Base-by-base conservation (phyloP, 129 eudicot species). In the Helianthus annuus region DNA sequence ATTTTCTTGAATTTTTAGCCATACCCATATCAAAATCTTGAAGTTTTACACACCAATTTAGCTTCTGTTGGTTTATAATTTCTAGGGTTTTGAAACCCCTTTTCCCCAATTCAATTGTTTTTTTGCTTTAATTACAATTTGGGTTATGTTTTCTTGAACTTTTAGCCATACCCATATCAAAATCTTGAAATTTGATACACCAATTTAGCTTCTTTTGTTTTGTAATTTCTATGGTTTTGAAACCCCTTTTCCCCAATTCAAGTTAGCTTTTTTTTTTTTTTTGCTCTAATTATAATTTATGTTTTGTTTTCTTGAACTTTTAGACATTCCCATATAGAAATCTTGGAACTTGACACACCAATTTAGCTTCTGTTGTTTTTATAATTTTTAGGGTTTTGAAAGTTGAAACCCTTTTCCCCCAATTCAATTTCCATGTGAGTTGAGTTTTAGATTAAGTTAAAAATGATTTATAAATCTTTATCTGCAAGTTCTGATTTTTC, bases 391-490 rank as follows among this genome's bases (percentile, higher is more conserved):
- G 7, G 46, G 10, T 42, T 6, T 42, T 42, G 8, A 0, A 6
- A 7, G 11, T 7, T 13, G 6, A 74, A 34, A 70, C 13, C 42
- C 48, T 4, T 46, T 13, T 48, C 0, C 52, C 39, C 65, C 32
- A 29, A 14, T 73, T 74, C 5, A 40, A 58, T 78, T 73, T 83
- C 34, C 55, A 32, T 29, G 62, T 52, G 48, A 62, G 36, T 69
- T 27, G 3, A 13, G 68, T 36, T 34, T 39, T 3, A 2, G 13
- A 62, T 38, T 45, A 62, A 0, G 8, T 62, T 62, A 2, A 38
- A 38, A n/a, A 79, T 83, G 82, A 64, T 68, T 73, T 17, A 59
- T 68, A 49, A 63, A 27, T 57, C 85, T 7, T 10, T 64, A 38
- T 44, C 72, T 70, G 8, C 56, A 57, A 38, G 61, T 55, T 68